Evolutionary conservation across 1,284 basidiomycete species (phyloP).

Genomic region (Porogramme epimiltina): DNA sequence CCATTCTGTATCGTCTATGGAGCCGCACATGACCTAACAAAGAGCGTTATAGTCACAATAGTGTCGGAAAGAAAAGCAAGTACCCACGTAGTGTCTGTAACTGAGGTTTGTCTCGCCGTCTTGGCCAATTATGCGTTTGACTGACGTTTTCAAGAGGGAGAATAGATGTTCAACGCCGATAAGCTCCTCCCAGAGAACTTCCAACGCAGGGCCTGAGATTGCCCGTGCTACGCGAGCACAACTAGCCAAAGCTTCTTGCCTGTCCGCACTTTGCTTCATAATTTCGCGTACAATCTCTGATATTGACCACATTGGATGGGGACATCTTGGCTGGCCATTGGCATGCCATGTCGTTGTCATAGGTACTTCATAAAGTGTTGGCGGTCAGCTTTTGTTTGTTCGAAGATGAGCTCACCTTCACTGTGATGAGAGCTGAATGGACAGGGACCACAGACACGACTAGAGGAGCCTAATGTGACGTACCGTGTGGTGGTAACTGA

Average conservation of each 20-base stretch:
- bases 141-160: background rate
- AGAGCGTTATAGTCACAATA: background rate
- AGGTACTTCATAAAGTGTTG: too few relatives aligned
- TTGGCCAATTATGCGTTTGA: background rate
- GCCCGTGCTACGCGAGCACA: background rate
- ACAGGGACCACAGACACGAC: too few relatives aligned
- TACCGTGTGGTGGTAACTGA: too few relatives aligned
- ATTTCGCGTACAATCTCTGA: background rate
- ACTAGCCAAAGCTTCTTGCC: background rate
- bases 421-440: too few relatives aligned
- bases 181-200: conserved; percentile 2
- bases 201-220: conserved; percentile 1
- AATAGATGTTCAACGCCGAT: conserved; percentile 1
- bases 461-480: too few relatives aligned
- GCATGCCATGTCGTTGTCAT: too few relatives aligned
- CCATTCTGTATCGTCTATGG: background rate
- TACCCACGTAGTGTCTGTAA: background rate
- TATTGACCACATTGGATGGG: background rate
- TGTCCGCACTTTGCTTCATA: background rate
- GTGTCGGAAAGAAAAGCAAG: background rate
- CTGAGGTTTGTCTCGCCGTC: background rate
- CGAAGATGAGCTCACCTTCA: too few relatives aligned
- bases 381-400: too few relatives aligned
- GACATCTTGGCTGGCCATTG: too few relatives aligned
- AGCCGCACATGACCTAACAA: background rate